These are phyloP conservation scores for Tolypocladium tropicale DNA, from an alignment of 2,329 filamentous ascomycete species.

Conservation along the genomic window DNA sequence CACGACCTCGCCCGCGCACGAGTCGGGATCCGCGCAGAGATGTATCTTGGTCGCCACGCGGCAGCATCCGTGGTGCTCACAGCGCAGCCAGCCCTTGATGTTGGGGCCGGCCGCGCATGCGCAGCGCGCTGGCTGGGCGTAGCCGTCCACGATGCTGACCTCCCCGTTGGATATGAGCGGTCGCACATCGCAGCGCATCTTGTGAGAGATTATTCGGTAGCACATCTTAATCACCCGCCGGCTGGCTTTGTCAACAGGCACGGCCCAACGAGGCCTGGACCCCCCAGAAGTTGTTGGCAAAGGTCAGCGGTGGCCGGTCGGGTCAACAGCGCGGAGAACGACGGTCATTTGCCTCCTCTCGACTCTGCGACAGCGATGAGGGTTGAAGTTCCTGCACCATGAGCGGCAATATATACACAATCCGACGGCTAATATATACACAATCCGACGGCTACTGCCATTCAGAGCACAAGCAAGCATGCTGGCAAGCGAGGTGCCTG, in stretches of 20 bases:
- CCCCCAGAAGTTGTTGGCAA: background rate
- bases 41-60: conserved; percentile 5
- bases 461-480: background rate
- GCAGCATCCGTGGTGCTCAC: conserved; percentile 17
- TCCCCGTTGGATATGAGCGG: conserved; percentile 15
- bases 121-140: conserved; percentile 11
- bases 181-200: conserved; percentile 16
- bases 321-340: too few relatives aligned
- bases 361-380: background rate
- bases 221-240: conserved; percentile 9
- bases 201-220: conserved; percentile 14
- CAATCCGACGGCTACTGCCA: too few relatives aligned
- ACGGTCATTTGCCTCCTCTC: background rate
- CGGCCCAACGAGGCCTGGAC: background rate
- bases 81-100: conserved; percentile 7
- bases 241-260: background rate
- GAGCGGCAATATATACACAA: background rate
- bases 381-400: background rate
- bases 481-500: background rate
- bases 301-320: background rate
- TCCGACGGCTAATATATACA: too few relatives aligned
- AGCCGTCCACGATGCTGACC: conserved; percentile 12
- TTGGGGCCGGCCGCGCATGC: conserved; percentile 5
- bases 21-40: conserved; percentile 7
- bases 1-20: conserved; percentile 2